Evolutionary conservation across 768 basidiomycete genomes (phyloP), one percentile per base, ranked within the genome.

Genomic region (Tremella fuciformis): DNA sequence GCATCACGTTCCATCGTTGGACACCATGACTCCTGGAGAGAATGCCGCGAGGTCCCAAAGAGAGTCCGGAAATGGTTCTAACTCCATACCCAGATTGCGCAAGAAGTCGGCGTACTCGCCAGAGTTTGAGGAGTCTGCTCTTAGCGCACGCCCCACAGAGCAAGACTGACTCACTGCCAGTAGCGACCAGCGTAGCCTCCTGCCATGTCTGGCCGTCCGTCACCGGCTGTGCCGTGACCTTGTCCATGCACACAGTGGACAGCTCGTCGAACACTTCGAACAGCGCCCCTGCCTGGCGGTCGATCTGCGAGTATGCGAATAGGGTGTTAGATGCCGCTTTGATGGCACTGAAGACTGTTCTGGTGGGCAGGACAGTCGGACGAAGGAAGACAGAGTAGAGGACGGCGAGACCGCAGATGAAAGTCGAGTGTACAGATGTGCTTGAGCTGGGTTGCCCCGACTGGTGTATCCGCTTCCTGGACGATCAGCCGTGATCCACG

Each of bases 261-360:
- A 64, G 55, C n/a, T 59, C 58, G 40, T 64, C 62, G 29, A 64
- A 64, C 2, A 64, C 58, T 15, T 64, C 58, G 40, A 47, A 59
- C n/a, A 64, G 50, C 3, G 58, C 62, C 21, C 25, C 51, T 3
- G 57, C 52, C 1, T 50, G 38, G 16, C 47, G 37, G 15, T 62
- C 49, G 7, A 38, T 22, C 34, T 64, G 62, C 37, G 62, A 53
- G 38, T 64, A 64, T 3, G 58, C 57, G 50, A 59, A 64, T 1
- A 64, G 55, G 11, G 62, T 64, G 22, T 59, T 59, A 8, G 62
- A 64, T 3, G 62, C 53, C 1, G 62, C 57, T 40, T 64, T 64
- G 57, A 64, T 57, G 8, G 57, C 62, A 9, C 54, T 19, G 49
- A 64, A 64, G 18, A 64, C 44, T 7, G 59, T 55, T 22, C 50